phyloP scores from a whole-genome alignment of 148 eudicot species.

The Pouteria glomerata region DNA sequence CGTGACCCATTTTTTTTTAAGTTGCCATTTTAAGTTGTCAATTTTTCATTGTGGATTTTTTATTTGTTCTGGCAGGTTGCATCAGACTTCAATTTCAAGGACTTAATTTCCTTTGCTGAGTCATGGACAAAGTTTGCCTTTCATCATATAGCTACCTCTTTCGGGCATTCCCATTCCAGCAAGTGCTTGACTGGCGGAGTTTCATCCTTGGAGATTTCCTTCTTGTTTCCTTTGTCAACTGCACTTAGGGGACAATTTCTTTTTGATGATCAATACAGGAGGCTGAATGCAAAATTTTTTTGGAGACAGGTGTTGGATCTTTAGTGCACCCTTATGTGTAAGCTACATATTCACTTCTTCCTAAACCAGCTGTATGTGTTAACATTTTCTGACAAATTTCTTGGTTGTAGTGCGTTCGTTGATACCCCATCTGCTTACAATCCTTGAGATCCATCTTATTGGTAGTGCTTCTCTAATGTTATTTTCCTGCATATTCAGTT shows the following conservation, averaged over 20 bases:
- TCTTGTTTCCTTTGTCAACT: conserved; percentile 60
- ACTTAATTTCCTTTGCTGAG: conserved; percentile 31
- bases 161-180: conserved; percentile 45
- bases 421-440: too few species aligned
- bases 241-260: conserved; percentile 47
- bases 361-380: not conserved
- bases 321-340: conserved; percentile 61
- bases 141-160: conserved; percentile 56
- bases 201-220: conserved; percentile 60
- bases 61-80: conserved; percentile 42
- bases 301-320: conserved; percentile 52
- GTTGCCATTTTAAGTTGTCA: not conserved
- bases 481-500: not conserved
- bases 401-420: too few species aligned
- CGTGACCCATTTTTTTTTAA: not conserved
- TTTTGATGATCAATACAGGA: conserved; percentile 44
- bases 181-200: conserved; percentile 91
- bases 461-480: too few species aligned
- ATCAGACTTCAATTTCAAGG: conserved; percentile 31
- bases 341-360: conserved; percentile 22
- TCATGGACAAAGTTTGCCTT: conserved; percentile 72
- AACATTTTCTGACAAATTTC: too few species aligned
- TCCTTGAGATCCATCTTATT: too few species aligned
- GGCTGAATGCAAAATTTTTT: conserved; percentile 55
- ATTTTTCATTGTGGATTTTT: not conserved